Evolutionary conservation across 139 green algal genomes (phyloP).

Genomic region (Closterium sp.): DNA sequence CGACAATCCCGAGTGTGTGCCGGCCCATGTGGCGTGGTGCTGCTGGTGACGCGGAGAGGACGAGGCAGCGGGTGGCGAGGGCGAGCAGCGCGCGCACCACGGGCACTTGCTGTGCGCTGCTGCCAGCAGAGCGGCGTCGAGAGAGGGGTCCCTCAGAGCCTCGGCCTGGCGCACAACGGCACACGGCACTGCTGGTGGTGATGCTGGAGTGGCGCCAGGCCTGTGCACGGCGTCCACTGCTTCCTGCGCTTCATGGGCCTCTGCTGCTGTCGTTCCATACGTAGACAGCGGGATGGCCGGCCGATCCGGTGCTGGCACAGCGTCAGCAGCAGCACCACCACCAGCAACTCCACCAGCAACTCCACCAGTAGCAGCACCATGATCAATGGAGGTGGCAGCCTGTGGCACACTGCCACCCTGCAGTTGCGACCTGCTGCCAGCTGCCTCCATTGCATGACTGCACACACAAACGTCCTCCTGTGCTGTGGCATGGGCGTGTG

Average conservation of each 20-base stretch:
- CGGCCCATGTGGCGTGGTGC: neutral
- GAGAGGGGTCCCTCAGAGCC: neutral
- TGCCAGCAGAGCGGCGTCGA: neutral
- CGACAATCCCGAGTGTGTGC: neutral
- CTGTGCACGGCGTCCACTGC: neutral
- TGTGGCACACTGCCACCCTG: neutral
- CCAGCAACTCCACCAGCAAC: neutral
- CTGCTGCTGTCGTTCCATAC: neutral
- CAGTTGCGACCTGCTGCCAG: neutral
- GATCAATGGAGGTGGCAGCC: neutral
- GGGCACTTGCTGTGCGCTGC: neutral
- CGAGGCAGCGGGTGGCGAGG: neutral
- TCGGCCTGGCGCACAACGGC: neutral
- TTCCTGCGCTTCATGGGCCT: neutral
- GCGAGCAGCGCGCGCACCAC: neutral
- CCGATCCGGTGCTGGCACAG: neutral
- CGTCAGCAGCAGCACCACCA: neutral
- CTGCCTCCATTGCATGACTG: neutral
- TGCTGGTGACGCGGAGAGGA: neutral
- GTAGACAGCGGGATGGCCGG: neutral
- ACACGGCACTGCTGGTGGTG: neutral
- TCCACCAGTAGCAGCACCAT: neutral
- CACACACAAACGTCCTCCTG: neutral
- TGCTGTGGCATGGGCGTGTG: neutral
- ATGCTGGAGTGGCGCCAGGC: neutral